Base-by-base conservation (phyloP, 2,329 filamentous ascomycete species). In the Triangularia verruculosa region DNA sequence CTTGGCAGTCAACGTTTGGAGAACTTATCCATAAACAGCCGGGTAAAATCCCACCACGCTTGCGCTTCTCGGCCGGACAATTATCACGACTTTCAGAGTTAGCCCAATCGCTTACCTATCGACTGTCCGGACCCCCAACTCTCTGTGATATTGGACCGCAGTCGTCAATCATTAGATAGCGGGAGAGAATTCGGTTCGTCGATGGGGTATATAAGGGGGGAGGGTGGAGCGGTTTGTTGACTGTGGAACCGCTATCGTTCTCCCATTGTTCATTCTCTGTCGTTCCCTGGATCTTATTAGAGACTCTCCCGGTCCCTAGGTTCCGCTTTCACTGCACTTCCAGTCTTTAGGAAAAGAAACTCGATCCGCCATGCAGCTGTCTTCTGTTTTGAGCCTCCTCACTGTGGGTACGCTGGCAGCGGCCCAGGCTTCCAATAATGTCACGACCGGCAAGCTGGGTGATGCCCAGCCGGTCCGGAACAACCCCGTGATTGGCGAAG, bases 401-500 rank as follows among this genome's bases (percentile, higher is more conserved):
- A 64, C 66, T 15, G 61, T 61, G n/a, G 67, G 64, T 22, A 47
- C 64, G 8, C 62, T 70, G 11, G 68, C 55, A 15, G 59, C 57
- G 12, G 17, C 54, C 58, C 69, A 70, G 34, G 34, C 58, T 6
- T 27, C 20, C 39, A 63, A 66, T 27, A 51, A 25, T 55, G 64
- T 68, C 1, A 28, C 25, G 22, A 72, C 69, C 6, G 70, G 68
- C 6, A 64, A 66, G 43, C 66, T 72, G 20, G 69, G 69, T n/a
- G 70, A 72, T 32, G 70, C 70, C 1, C 58, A 58, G 17, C 62
- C 52, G 1, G 67, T 72, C 12, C 32, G 52, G n/a, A 71, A 69
- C 62, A 72, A 70, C 62, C 67, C 68, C n/a, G 61, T 68, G 25
- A 68, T 69, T 13, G 70, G 70, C 6, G 67, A 69, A 59, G 59